phyloP scores from a whole-genome alignment of 441 rosid species.

The Eruca vesicaria region DNA sequence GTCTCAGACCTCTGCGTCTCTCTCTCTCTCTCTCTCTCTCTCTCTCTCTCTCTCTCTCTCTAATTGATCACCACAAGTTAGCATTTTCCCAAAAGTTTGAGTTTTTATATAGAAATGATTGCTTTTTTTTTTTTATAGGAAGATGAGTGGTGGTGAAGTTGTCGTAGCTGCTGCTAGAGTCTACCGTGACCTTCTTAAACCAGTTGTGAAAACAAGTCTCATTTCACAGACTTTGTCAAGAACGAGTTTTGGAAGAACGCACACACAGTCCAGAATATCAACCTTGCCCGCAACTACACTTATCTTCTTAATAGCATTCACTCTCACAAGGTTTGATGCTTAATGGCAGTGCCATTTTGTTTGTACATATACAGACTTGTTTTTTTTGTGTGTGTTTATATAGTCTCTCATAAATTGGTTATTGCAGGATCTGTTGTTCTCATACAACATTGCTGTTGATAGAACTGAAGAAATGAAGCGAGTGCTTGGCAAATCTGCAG shows the following conservation, averaged over 20 bases:
- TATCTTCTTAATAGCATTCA: slow-evolving; percentile 73
- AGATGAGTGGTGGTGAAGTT: no score
- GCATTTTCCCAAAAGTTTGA: no score
- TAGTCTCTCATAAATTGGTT: not conserved
- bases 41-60: no score
- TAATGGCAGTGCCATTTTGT: not conserved
- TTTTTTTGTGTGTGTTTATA: not conserved
- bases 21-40: no score
- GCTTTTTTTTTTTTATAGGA: no score
- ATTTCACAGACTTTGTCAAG: slow-evolving; percentile 61
- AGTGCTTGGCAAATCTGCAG: slow-evolving; percentile 67
- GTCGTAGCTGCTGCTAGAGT: slow-evolving; percentile 37
- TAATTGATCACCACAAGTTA: no score
- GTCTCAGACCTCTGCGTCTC: no score
- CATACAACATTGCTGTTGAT: slow-evolving; percentile 91
- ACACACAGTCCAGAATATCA: slow-evolving; percentile 52
- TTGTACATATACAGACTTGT: not conserved
- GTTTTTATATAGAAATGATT: no score
- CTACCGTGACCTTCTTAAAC: slow-evolving; percentile 67
- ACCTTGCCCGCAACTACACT: slow-evolving; percentile 61
- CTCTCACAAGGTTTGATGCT: slow-evolving; percentile 65
- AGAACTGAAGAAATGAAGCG: slow-evolving; percentile 83
- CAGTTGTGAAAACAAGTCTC: slow-evolving; percentile 66
- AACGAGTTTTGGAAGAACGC: slow-evolving; percentile 57
- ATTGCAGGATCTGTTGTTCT: slow-evolving; percentile 75